Evolutionary conservation across 192 early-diverging fungal genomes (phyloP).

Genomic region (Backusella morwellensis): DNA sequence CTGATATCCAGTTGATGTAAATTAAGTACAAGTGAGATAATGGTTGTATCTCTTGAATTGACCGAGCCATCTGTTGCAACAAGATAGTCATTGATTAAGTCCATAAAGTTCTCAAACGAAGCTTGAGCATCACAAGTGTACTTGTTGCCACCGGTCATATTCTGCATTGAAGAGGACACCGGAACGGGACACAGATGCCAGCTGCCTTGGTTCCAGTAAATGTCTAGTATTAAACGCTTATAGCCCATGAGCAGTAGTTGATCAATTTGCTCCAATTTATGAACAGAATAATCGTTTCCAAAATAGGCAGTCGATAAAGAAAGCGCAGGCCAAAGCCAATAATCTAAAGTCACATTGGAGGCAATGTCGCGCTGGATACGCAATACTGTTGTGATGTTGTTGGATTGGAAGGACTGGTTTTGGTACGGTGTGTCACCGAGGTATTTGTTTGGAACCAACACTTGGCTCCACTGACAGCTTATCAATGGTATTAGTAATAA

Average conservation of each 20-base stretch:
- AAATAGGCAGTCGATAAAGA: conserved; percentile 31
- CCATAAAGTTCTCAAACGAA: not conserved
- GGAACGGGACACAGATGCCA: conserved; percentile 32
- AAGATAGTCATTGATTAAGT: not conserved
- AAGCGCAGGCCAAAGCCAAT: conserved; percentile 28
- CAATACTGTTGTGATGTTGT: conserved; percentile 6
- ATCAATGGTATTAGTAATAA: not conserved
- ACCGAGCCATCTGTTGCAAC: not conserved
- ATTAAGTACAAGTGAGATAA: conserved; percentile 1
- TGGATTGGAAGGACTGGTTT: not conserved
- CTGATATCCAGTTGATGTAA: not conserved
- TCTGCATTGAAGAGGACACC: not conserved
- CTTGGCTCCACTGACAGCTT: not conserved
- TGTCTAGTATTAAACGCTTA: conserved; percentile 21
- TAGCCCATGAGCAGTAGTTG: conserved; percentile 20
- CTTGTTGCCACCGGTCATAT: not conserved
- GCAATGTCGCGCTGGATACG: conserved; percentile 32
- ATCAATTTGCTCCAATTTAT: not conserved
- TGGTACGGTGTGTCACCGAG: conserved; percentile 1
- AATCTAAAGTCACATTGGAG: conserved; percentile 27
- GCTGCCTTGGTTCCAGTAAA: conserved; percentile 23
- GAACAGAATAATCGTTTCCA: conserved; percentile 17
- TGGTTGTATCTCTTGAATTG: not conserved
- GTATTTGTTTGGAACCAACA: not conserved
- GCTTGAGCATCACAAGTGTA: not conserved